Conservation (phyloP, 306 rosid species). For the Dalbergia oliveri region DNA sequence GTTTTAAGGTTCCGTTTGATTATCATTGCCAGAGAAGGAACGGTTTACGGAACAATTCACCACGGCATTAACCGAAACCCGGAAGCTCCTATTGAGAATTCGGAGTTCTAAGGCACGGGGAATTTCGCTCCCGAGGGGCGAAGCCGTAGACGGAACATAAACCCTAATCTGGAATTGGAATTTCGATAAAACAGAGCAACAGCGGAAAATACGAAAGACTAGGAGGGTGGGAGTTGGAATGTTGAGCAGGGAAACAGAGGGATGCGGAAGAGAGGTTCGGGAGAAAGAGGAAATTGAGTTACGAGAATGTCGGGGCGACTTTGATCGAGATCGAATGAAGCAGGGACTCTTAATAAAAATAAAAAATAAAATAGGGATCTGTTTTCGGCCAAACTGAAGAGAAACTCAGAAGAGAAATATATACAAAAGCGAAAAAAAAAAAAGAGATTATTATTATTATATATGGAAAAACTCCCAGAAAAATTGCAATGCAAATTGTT, state of each 20-base stretch:
- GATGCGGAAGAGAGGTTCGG: neutral
- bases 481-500: conserved; percentile 40
- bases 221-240: neutral
- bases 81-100: conserved; percentile 6
- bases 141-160: conserved; percentile 48
- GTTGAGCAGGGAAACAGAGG: neutral
- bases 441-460: neutral
- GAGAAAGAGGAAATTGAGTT: conserved; percentile 20
- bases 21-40: conserved; percentile 59
- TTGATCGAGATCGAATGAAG: conserved; percentile 44
- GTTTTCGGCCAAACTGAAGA: conserved; percentile 48
- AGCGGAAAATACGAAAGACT: conserved; percentile 1
- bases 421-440: neutral
- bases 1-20: conserved; percentile 84
- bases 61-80: conserved; percentile 19
- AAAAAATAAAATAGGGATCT: conserved; percentile 60
- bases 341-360: neutral
- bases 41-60: neutral
- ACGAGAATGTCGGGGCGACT: conserved; percentile 40
- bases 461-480: neutral
- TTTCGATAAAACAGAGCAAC: conserved; percentile 61
- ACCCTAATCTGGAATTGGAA: conserved; percentile 56
- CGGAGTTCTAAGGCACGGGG: neutral
- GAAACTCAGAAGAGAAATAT: conserved; percentile 23
- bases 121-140: conserved; percentile 42